Base-by-base conservation (phyloP, 2,329 filamentous ascomycete species). In the Alternaria metachromatica region DNA sequence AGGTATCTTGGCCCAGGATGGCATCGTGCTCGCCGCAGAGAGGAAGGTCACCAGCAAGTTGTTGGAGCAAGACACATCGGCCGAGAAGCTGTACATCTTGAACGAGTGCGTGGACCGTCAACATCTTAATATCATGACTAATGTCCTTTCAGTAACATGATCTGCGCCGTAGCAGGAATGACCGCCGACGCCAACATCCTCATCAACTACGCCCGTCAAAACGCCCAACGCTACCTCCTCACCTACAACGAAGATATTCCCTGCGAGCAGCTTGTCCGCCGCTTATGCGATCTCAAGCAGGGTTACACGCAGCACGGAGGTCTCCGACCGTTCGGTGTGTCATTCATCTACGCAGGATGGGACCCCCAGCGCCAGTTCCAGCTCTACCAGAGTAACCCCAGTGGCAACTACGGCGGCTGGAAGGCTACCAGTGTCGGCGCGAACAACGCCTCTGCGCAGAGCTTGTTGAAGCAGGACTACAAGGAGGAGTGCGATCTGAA, bases 211-310 rank as follows among this genome's bases (percentile, higher is more conserved):
- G 96, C 96, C 80, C 94, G 96, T 75, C 93, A 97, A 88, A 92
- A 93, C 76, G 96, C 96, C 75, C 96, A 99, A 85, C 90, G 92
- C 79, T 98, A 99, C 84, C 95, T 99, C 81, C 89, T 97, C 72
- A 99, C 95, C 76, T 99, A 99, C 88, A 97, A 98, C 86, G 94
- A 97, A 91, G 96, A 99, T 80, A 99, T 99, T 70, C 96, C 96
- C 63, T 99, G 96, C 86, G 96, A 99, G 83, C 96, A 99, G 84
- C 92, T 99, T 62, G 96, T 99, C 66, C 94, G 96, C 76, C 90
- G 93, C 74, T 88, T 99, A 76, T 99, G 96, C 84, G 96, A 99
- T 85, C 86, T 98, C 72, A 99, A 99, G 87, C 96, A 99, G 84
- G 95, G 96, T 66, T 99, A 99, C 86, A 99, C 96, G 70, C 96